Conservation (phyloP, 2,329 filamentous ascomycete species). For the Cladorrhinum sp. region DNA sequence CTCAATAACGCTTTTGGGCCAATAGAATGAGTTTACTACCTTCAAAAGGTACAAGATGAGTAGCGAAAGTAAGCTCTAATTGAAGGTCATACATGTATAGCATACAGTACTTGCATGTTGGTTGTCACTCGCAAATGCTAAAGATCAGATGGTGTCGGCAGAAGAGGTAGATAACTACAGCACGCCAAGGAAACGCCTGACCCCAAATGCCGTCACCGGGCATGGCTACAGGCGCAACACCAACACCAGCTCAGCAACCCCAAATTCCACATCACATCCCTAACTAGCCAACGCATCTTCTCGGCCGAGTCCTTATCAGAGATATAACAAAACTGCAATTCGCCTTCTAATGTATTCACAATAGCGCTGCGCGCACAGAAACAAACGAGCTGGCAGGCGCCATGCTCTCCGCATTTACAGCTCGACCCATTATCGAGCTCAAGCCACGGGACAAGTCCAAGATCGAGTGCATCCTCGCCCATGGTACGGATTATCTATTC, state of each 20-base stretch:
- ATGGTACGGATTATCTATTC: slow-evolving; percentile 54
- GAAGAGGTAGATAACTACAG: not conserved
- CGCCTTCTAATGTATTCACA: slow-evolving; percentile 23
- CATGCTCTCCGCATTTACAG: slow-evolving; percentile 98
- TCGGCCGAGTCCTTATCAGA: not conserved
- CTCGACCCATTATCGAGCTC: slow-evolving; percentile 95
- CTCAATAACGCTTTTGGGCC: too few relatives aligned
- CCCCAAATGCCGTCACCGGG: not conserved
- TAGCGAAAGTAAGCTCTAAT: too few relatives aligned
- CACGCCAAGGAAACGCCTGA: not conserved
- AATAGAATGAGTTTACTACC: too few relatives aligned
- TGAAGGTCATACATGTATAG: too few relatives aligned
- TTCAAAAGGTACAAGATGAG: too few relatives aligned
- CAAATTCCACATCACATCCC: not conserved
- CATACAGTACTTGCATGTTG: too few relatives aligned
- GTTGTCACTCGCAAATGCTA: too few relatives aligned
- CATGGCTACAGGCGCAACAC: not conserved
- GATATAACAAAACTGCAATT: not conserved
- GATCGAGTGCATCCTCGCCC: slow-evolving; percentile 92
- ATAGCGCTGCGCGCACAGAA: slow-evolving; percentile 11
- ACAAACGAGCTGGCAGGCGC: slow-evolving; percentile 41
- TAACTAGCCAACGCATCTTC: not conserved
- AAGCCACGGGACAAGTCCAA: slow-evolving; percentile 92
- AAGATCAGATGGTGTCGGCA: too few relatives aligned
- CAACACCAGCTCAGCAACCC: not conserved